phyloP scores from a whole-genome alignment of 2,329 filamentous ascomycete genomes.

The Tothia fuscella region DNA sequence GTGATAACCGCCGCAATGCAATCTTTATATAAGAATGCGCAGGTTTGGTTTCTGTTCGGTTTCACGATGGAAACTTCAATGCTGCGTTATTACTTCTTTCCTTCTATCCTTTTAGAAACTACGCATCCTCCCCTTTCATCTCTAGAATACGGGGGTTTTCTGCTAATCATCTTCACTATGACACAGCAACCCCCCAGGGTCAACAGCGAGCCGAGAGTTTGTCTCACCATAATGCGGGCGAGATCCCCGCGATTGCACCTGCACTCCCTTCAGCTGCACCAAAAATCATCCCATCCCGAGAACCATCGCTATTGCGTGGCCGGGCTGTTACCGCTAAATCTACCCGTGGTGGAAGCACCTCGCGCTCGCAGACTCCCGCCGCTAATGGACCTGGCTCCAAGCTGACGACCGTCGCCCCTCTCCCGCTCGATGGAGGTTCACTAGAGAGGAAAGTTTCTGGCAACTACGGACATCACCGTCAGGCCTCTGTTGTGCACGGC shows the following conservation, averaged over 20 bases:
- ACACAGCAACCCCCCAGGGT: too few relatives aligned
- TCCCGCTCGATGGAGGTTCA: conserved; percentile 4
- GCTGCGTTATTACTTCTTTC: too few relatives aligned
- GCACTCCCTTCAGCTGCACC: conserved; percentile 13
- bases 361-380: conserved; percentile 32
- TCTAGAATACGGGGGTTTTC: too few relatives aligned
- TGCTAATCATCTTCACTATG: too few relatives aligned
- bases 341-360: conserved; percentile 22
- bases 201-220: conserved; percentile 26
- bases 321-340: neutral
- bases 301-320: conserved; percentile 33
- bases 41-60: too few relatives aligned
- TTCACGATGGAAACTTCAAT: too few relatives aligned
- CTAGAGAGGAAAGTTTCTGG: conserved; percentile 39
- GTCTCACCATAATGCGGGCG: conserved; percentile 22
- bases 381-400: conserved; percentile 20
- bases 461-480: conserved; percentile 78
- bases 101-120: too few relatives aligned
- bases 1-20: too few relatives aligned
- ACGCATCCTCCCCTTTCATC: too few relatives aligned
- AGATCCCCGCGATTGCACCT: conserved; percentile 14
- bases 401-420: conserved; percentile 14
- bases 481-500: conserved; percentile 95
- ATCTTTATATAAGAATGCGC: too few relatives aligned
- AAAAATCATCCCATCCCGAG: conserved; percentile 25